phyloP scores from a whole-genome alignment of 768 basidiomycete genomes.

The Serendipita vermifera region DNA sequence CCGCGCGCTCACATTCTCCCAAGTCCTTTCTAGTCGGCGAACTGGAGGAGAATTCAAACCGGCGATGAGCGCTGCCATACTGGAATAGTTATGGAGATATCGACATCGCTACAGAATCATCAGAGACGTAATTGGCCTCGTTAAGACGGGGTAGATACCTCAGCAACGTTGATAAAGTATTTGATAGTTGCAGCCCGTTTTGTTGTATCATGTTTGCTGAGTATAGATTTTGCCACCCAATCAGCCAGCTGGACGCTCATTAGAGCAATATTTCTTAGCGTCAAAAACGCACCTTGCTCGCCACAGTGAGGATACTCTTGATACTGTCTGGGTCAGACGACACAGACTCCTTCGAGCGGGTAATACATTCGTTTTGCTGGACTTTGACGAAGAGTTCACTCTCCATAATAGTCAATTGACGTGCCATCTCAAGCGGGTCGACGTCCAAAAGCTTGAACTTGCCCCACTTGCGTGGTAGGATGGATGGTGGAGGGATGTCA shows the following conservation, averaged over 20 bases:
- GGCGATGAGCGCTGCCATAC: constrained; percentile 92
- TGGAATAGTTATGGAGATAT: constrained; percentile 81
- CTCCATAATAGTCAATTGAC: constrained; percentile 88
- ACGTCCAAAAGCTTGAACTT: constrained; percentile 75
- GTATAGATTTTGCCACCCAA: constrained; percentile 82
- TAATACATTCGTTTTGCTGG: constrained; percentile 77
- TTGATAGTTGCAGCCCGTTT: constrained; percentile 75
- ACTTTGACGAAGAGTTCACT: constrained; percentile 76
- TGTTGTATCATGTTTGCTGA: constrained; percentile 66
- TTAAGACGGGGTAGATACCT: constrained; percentile 41
- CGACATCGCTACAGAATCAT: constrained; percentile 64
- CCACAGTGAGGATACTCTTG: constrained; percentile 71
- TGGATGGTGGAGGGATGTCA: constrained; percentile 54
- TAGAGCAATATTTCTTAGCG: constrained; percentile 10
- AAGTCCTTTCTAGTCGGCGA: constrained; percentile 80
- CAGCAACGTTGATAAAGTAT: constrained; percentile 81
- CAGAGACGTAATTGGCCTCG: neutral
- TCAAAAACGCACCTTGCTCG: constrained; percentile 53
- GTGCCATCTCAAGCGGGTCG: constrained; percentile 79
- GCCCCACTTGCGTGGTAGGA: constrained; percentile 55
- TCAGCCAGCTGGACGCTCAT: constrained; percentile 70
- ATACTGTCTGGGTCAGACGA: constrained; percentile 71
- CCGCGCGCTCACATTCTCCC: constrained; percentile 74
- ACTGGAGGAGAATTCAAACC: constrained; percentile 90
- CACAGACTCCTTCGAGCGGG: constrained; percentile 68